Conservation (phyloP, 805 yeast genomes). For the Yarrowia sp. region DNA sequence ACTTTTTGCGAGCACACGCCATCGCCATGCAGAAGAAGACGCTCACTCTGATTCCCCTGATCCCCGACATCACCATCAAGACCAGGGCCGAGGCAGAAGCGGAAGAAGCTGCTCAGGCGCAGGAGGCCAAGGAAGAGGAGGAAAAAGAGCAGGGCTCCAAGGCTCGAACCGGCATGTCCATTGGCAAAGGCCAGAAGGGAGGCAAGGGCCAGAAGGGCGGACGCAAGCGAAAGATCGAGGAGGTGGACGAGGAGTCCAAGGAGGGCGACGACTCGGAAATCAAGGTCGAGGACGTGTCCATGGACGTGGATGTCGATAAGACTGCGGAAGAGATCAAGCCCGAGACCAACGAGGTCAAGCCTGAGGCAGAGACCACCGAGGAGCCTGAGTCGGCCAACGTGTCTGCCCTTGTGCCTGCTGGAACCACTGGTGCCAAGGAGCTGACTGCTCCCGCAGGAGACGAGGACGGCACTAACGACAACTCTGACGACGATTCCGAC, state of each 20-base stretch:
- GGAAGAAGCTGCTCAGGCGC: constrained; percentile 35
- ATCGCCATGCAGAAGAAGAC: constrained; percentile 94
- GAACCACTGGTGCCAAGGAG: background rate
- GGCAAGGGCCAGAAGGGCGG: constrained; percentile 36
- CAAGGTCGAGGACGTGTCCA: constrained; percentile 2
- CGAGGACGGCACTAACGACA: constrained; percentile 14
- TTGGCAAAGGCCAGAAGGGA: constrained; percentile 25
- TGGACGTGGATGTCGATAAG: background rate
- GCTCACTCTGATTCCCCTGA: constrained; percentile 66
- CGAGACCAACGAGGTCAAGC: background rate
- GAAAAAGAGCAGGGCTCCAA: constrained; percentile 28
- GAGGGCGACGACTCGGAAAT: constrained; percentile 7
- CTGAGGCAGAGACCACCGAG: background rate
- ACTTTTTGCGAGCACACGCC: constrained; percentile 87
- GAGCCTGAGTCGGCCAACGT: background rate
- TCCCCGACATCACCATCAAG: constrained; percentile 82
- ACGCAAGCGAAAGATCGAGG: constrained; percentile 35
- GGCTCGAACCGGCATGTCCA: constrained; percentile 39
- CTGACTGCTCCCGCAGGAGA: background rate
- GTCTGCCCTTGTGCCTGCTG: background rate
- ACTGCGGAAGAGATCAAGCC: background rate
- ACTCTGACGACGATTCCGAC: constrained; percentile 35
- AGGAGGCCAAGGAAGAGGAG: constrained; percentile 30
- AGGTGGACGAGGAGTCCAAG: constrained; percentile 28
- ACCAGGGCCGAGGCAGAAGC: constrained; percentile 46